Percentiles rank a stretch among this genome's conserved stretches.
These are phyloP conservation scores for Byssochlamys sp. DNA, from an alignment of 2,329 filamentous ascomycete genomes.

Conservation along the genomic window DNA sequence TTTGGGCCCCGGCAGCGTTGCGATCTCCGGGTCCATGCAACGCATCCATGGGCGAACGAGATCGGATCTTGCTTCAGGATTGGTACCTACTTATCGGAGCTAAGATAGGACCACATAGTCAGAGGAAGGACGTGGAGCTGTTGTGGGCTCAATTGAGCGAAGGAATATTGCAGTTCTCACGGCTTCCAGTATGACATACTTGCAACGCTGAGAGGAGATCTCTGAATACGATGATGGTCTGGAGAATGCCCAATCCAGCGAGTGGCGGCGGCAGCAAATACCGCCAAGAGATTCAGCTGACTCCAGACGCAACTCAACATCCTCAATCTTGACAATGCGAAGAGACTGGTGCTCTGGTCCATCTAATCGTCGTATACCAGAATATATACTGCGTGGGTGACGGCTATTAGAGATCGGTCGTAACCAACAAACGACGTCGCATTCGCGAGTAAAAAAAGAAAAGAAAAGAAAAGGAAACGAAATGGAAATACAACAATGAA, in stretches of 20 bases:
- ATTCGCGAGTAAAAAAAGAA: not conserved
- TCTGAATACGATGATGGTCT: too few species aligned
- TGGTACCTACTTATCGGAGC: not conserved
- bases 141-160: too few species aligned
- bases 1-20: not conserved
- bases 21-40: not conserved
- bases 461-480: too few species aligned
- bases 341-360: not conserved
- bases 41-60: not conserved
- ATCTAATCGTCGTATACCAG: not conserved
- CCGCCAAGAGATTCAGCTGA: not conserved
- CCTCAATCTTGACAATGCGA: not conserved
- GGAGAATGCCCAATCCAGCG: too few species aligned
- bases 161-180: too few species aligned
- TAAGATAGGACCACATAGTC: not conserved
- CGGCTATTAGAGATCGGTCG: not conserved
- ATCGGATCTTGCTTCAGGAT: not conserved
- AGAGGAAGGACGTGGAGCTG: not conserved
- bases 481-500: too few species aligned
- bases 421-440: not conserved
- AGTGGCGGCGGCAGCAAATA: not conserved
- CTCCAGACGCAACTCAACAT: not conserved
- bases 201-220: too few species aligned
- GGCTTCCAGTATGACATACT: too few species aligned
- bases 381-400: not conserved